Percentiles rank a stretch among this genome's conserved stretches.
phyloP scores from a whole-genome alignment of 495 filamentous ascomycete genomes.

The Aspergillus avenaceus region DNA sequence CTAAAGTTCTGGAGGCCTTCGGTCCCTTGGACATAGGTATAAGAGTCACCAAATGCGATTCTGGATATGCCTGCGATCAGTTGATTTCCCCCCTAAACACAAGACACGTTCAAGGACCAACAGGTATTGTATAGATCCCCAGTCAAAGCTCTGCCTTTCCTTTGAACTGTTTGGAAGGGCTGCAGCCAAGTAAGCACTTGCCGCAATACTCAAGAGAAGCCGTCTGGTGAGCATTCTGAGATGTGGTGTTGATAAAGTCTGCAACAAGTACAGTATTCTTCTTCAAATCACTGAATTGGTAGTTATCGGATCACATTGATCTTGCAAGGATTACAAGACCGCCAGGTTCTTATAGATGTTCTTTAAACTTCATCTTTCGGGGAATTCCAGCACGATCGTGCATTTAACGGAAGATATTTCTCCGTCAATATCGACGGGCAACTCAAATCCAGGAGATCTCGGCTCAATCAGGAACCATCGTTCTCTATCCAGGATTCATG shows the following conservation, averaged over 20 bases:
- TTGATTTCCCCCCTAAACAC: neutral
- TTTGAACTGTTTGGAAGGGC: conserved; percentile 2
- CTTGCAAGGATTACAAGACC: neutral
- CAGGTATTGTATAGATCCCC: conserved; percentile 28
- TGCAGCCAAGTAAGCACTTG: neutral
- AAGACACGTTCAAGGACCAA: conserved; percentile 13
- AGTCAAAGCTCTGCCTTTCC: conserved; percentile 20
- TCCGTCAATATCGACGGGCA: conserved; percentile 4
- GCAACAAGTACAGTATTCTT: neutral
- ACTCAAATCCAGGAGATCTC: neutral
- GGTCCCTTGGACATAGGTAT: conserved; percentile 51
- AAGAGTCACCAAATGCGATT: conserved; percentile 53
- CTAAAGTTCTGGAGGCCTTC: conserved; percentile 42
- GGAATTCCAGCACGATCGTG: conserved; percentile 4
- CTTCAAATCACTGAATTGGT: too few species aligned
- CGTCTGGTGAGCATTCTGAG: conserved; percentile 3
- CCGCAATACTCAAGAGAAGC: conserved; percentile 6
- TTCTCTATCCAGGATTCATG: neutral
- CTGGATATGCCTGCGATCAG: conserved; percentile 10
- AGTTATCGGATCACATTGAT: neutral
- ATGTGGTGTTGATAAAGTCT: neutral
- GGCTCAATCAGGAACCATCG: neutral
- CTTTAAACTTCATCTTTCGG: neutral
- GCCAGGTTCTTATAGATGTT: too few species aligned
- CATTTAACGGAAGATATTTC: conserved; percentile 16